phyloP scores from a whole-genome alignment of 805 yeast genomes.

The Clavispora santaluciae region DNA sequence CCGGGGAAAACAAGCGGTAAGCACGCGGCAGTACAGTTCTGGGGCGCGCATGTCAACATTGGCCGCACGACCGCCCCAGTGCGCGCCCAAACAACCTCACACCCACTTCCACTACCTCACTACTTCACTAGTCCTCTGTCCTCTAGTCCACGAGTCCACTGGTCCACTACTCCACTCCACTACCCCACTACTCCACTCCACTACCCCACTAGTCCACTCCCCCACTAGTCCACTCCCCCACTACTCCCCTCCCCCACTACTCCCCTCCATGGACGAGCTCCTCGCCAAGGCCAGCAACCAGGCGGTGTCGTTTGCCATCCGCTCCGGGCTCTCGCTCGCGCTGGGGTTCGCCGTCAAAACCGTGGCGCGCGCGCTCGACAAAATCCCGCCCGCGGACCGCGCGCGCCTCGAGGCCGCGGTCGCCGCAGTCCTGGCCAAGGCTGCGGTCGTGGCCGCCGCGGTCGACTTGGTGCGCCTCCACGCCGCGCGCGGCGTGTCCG shows the following conservation, averaged over 20 bases:
- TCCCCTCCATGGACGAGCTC: conserved; percentile 37
- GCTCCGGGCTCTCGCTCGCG: conserved; percentile 71
- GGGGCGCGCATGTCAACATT: too few relatives aligned
- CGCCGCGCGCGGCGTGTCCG: conserved; percentile 58
- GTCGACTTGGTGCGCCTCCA: conserved; percentile 62
- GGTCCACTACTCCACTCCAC: too few relatives aligned
- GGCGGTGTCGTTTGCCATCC: conserved; percentile 73
- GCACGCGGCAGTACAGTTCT: too few relatives aligned
- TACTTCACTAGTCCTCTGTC: too few relatives aligned
- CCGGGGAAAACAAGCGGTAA: too few relatives aligned
- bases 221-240: not conserved
- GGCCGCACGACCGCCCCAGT: too few relatives aligned
- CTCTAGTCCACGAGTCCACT: too few relatives aligned
- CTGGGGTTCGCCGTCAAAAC: conserved; percentile 68
- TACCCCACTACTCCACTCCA: not conserved
- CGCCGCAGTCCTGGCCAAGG: conserved; percentile 49
- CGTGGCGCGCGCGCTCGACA: conserved; percentile 50
- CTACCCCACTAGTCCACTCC: not conserved
- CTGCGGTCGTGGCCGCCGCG: conserved; percentile 58
- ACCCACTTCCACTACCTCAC: too few relatives aligned
- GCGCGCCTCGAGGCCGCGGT: conserved; percentile 37
- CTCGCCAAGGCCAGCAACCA: conserved; percentile 62
- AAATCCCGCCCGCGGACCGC: conserved; percentile 52
- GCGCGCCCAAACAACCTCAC: too few relatives aligned
- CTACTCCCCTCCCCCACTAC: not conserved